phyloP scores from a whole-genome alignment of 352 stramenopile genomes.

The Sclerospora graminicola region DNA sequence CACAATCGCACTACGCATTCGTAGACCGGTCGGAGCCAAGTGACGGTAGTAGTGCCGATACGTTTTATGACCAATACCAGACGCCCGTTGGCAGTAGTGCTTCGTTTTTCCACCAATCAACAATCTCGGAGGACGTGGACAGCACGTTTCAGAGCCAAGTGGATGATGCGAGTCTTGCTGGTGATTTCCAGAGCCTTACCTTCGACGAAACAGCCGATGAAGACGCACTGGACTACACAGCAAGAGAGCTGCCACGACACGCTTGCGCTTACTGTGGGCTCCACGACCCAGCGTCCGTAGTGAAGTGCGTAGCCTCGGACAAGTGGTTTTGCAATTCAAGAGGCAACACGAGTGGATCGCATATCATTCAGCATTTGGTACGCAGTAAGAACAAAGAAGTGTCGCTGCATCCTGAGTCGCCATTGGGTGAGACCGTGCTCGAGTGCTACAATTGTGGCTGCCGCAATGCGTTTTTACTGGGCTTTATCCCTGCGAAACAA shows the following conservation, averaged over 20 bases:
- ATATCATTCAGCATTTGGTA: conserved; percentile 98
- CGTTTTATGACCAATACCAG: conserved; percentile 64
- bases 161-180: conserved; percentile 24
- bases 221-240: conserved; percentile 56
- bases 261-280: conserved; percentile 97
- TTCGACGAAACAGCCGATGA: conserved; percentile 72
- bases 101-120: conserved; percentile 25
- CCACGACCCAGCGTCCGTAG: conserved; percentile 92
- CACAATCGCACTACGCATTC: conserved; percentile 52
- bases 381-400: conserved; percentile 88
- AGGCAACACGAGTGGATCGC: conserved; percentile 89
- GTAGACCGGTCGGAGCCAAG: conserved; percentile 56
- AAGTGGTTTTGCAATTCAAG: conserved; percentile 99
- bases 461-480: conserved; percentile 97
- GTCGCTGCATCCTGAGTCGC: conserved; percentile 90
- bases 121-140: conserved; percentile 4
- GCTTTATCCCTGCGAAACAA: conserved; percentile 96
- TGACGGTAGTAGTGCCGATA: conserved; percentile 21
- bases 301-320: conserved; percentile 91
- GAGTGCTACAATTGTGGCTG: conserved; percentile 99
- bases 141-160: conserved; percentile 39
- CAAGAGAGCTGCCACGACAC: conserved; percentile 78
- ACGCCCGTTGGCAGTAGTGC: conserved; percentile 3
- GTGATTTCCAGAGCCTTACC: conserved; percentile 49
- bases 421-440: conserved; percentile 94